Conservation (phyloP, 805 yeast genomes). For the Pichia paraexigua region DNA sequence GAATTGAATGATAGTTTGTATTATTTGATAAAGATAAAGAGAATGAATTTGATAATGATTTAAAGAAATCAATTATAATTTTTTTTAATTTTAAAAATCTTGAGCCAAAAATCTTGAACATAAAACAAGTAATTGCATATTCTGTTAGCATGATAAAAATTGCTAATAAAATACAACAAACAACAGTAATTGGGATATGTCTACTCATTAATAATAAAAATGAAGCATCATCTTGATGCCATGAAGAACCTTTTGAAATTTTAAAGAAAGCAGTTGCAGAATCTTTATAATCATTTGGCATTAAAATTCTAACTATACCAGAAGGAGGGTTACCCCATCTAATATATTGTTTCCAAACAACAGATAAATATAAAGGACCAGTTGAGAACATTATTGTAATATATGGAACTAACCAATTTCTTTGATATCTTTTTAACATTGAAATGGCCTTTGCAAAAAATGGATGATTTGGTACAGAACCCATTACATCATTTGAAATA, state of each 20-base stretch:
- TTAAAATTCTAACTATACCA: slow-evolving; percentile 58
- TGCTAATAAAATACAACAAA: slow-evolving; percentile 61
- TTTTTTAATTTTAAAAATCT: slow-evolving; percentile 4
- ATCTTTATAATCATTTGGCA: slow-evolving; percentile 65
- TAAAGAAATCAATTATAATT: not conserved
- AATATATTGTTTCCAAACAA: slow-evolving; percentile 81
- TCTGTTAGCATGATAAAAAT: slow-evolving; percentile 38
- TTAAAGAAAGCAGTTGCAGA: slow-evolving; percentile 58
- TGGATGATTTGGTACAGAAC: slow-evolving; percentile 79
- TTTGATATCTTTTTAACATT: slow-evolving; percentile 51
- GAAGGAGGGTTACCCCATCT: slow-evolving; percentile 67
- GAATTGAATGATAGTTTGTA: not conserved
- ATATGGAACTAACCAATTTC: slow-evolving; percentile 80
- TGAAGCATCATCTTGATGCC: slow-evolving; percentile 87
- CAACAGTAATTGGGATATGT: slow-evolving; percentile 65
- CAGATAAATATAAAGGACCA: slow-evolving; percentile 82
- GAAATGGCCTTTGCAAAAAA: slow-evolving; percentile 68
- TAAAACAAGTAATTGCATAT: slow-evolving; percentile 32
- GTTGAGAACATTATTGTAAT: slow-evolving; percentile 89
- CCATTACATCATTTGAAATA: slow-evolving; percentile 89
- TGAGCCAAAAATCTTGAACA: slow-evolving; percentile 4
- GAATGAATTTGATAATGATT: not conserved
- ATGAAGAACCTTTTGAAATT: slow-evolving; percentile 76
- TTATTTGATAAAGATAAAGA: not conserved
- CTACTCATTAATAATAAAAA: slow-evolving; percentile 65